Evolutionary conservation across 495 filamentous ascomycete genomes (phyloP).

Genomic region (Chaetomium tenue): DNA sequence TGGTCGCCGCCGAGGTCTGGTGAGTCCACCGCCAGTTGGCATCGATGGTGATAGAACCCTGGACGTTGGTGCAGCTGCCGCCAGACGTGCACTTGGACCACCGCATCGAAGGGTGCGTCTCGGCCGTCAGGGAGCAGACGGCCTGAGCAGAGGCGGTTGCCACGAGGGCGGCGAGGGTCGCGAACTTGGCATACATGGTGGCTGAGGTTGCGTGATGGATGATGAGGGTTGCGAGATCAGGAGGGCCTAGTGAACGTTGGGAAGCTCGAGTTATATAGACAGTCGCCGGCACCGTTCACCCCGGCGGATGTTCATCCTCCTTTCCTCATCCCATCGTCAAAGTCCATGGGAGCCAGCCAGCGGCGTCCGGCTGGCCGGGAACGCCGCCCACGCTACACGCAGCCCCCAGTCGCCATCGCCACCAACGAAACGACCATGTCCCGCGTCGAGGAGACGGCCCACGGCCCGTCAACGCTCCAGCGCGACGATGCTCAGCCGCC

Average conservation of each 20-base stretch:
- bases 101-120: constrained; percentile 57
- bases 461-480: constrained; percentile 33
- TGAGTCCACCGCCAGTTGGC: constrained; percentile 57
- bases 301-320: neutral
- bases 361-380: constrained; percentile 23
- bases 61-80: constrained; percentile 49
- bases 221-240: constrained; percentile 28
- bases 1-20: constrained; percentile 34
- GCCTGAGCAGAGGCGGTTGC: constrained; percentile 52
- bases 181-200: constrained; percentile 39
- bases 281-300: neutral
- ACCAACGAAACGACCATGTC: constrained; percentile 8
- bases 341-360: constrained; percentile 9
- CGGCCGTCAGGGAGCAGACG: constrained; percentile 54
- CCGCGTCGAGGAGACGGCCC: constrained; percentile 26
- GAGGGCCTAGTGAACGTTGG: constrained; percentile 8
- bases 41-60: constrained; percentile 48
- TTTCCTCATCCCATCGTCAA: constrained; percentile 2
- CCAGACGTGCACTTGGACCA: constrained; percentile 56
- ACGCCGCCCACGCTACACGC: constrained; percentile 17
- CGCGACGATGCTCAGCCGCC: constrained; percentile 8
- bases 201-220: constrained; percentile 27
- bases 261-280: constrained; percentile 31
- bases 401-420: constrained; percentile 9
- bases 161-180: constrained; percentile 44